Evolutionary conservation across 208 protist genomes (phyloP), one percentile per base, ranked within the genome.

Genomic region (Leishmania lainsoni): DNA sequence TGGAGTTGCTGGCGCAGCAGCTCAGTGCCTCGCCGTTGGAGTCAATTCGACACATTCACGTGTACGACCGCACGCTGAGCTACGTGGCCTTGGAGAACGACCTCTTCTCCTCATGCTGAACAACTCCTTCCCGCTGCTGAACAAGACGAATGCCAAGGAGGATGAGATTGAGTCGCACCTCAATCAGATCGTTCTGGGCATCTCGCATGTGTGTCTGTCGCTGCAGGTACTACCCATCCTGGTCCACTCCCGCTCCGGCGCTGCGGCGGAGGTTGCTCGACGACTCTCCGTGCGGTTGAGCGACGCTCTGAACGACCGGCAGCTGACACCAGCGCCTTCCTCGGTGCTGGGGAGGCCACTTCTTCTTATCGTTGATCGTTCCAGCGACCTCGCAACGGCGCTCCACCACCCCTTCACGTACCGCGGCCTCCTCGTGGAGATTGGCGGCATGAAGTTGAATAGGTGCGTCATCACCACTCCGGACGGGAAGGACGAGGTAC

Each of bases 381-480:
- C 87, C 32, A 93, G 84, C 72, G 95, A 98, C 83, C 71, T 98
- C 39, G 91, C 94, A 35, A 92, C 91, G 20, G 89, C 91, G 48
- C 86, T 98, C 49, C 92, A 96, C 84, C 95, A 98, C 86, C 93
- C 94, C 16, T 98, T 97, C 85, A 92, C 92, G 45, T 98, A 98
- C 81, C 94, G 93, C 65, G 93, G 93, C 39, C 84, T 98, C 17
- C 83, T 98, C 9, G 85, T 94, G 12, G 95, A 98, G 78, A 69
- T 92, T 29, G 89, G 89, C 17, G 85, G 88, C 72, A 96, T 98
- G 93, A 84, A 85, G 54, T 85, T 98, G 69, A 98, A 98, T 85
- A 96, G 93, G 74, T 94, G 91, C 70, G 75, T 77, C 48, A 75
- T 95, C 29, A 84, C 61, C 45, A 86, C 83, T 26, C 65, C 86